phyloP scores from a whole-genome alignment of 1,284 basidiomycete genomes.

The Tausonia pullulans region DNA sequence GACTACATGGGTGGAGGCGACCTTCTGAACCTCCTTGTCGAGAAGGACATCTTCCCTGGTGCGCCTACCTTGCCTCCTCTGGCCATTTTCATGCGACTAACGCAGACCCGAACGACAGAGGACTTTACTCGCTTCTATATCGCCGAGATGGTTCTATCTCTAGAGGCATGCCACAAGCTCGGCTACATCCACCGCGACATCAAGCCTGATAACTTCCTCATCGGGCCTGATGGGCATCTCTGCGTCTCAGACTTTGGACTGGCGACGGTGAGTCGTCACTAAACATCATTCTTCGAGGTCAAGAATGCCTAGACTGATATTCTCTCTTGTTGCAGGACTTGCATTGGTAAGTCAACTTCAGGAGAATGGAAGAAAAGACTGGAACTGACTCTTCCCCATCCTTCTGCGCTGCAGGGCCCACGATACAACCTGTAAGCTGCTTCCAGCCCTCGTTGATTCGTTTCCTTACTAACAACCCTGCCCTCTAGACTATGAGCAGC shows the following conservation, averaged over 20 bases:
- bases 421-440: conserved; percentile 64
- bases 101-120: neutral
- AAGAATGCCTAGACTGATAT: conserved; percentile 1
- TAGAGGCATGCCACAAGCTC: conserved; percentile 84
- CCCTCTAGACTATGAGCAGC: conserved; percentile 76
- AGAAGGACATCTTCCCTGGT: conserved; percentile 73
- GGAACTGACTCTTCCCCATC: neutral
- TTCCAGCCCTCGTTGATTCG: conserved; percentile 6
- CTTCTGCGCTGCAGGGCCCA: conserved; percentile 49
- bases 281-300: no score
- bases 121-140: conserved; percentile 58
- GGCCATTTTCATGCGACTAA: neutral
- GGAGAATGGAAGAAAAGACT: neutral
- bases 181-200: conserved; percentile 96
- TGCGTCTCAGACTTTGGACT: conserved; percentile 92
- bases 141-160: conserved; percentile 95
- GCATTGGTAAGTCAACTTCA: conserved; percentile 24
- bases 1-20: conserved; percentile 96
- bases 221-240: conserved; percentile 67
- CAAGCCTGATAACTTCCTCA: conserved; percentile 61
- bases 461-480: conserved; percentile 5
- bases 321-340: conserved; percentile 20
- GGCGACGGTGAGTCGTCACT: conserved; percentile 49
- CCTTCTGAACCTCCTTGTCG: conserved; percentile 86
- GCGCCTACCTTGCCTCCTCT: neutral